phyloP scores from a whole-genome alignment of 208 protist genomes.

The Trypanosomatidae sp. region DNA sequence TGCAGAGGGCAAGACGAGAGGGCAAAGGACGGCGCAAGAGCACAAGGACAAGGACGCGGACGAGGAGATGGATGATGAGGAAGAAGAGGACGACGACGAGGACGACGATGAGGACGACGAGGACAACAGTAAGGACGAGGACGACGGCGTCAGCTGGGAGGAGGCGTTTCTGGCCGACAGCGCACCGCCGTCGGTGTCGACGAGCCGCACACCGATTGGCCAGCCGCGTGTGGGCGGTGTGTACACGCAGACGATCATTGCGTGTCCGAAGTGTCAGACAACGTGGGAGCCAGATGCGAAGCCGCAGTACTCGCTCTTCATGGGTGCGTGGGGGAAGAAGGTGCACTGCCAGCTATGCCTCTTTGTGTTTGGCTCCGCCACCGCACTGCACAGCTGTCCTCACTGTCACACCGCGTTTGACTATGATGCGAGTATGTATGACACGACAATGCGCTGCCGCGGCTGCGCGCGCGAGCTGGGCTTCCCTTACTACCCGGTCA shows the following conservation, averaged over 20 bases:
- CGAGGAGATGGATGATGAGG: conserved; percentile 6
- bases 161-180: conserved; percentile 8
- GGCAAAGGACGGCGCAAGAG: background rate
- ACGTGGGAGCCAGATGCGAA: conserved; percentile 55
- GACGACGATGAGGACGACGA: conserved; percentile 11
- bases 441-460: conserved; percentile 24
- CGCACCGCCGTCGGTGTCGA: conserved; percentile 41
- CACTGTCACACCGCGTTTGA: conserved; percentile 55
- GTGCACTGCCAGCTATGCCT: conserved; percentile 82
- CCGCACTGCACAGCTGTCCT: conserved; percentile 68
- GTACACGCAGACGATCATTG: conserved; percentile 34
- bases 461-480: conserved; percentile 50
- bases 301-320: conserved; percentile 81
- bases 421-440: conserved; percentile 74
- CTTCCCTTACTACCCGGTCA: conserved; percentile 79
- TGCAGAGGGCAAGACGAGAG: background rate
- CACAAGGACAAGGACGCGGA: conserved; percentile 3
- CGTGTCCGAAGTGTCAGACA: conserved; percentile 62
- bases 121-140: conserved; percentile 3
- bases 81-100: conserved; percentile 12
- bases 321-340: conserved; percentile 64
- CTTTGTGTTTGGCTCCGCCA: conserved; percentile 61
- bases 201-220: conserved; percentile 53
- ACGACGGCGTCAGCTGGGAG: conserved; percentile 6
- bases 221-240: conserved; percentile 22